A percentile compares a stretch with the other conserved stretches of the same genome.
Conservation (phyloP, 768 basidiomycete species). For the Mycena alexandri region DNA sequence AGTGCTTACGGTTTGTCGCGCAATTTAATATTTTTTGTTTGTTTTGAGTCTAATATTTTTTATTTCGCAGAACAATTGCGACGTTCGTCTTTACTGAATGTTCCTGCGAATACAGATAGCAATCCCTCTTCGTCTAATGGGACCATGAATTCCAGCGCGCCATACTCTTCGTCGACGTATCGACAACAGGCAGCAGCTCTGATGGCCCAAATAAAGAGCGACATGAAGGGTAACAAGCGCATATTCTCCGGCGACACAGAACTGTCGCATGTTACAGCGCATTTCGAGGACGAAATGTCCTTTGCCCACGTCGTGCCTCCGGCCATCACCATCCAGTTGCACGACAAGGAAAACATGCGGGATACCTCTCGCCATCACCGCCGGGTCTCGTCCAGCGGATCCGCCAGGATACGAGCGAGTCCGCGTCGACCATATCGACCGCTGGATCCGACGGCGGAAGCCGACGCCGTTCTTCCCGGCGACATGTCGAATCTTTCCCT, state of each 20-base stretch:
- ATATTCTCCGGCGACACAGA: conserved; percentile 79
- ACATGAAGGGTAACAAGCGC: conserved; percentile 81
- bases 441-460: conserved; percentile 55
- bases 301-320: conserved; percentile 32
- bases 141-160: conserved; percentile 49
- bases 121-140: conserved; percentile 48
- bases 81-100: conserved; percentile 49
- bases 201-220: conserved; percentile 88
- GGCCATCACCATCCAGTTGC: conserved; percentile 23
- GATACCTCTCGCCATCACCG: conserved; percentile 33
- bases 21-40: conserved; percentile 1
- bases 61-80: conserved; percentile 44
- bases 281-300: conserved; percentile 48
- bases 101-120: conserved; percentile 46
- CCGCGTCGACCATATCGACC: conserved; percentile 57
- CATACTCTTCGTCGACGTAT: conserved; percentile 75
- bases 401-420: conserved; percentile 46
- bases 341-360: conserved; percentile 38
- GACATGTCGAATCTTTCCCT: conserved; percentile 61
- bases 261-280: conserved; percentile 55
- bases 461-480: conserved; percentile 54
- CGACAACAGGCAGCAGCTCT: conserved; percentile 82
- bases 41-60: conserved; percentile 11
- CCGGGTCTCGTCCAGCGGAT: conserved; percentile 27
- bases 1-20: conserved; percentile 40